Evolutionary conservation across 495 filamentous ascomycete genomes (phyloP).

Genomic region (Amphirosellinia nigrospora): DNA sequence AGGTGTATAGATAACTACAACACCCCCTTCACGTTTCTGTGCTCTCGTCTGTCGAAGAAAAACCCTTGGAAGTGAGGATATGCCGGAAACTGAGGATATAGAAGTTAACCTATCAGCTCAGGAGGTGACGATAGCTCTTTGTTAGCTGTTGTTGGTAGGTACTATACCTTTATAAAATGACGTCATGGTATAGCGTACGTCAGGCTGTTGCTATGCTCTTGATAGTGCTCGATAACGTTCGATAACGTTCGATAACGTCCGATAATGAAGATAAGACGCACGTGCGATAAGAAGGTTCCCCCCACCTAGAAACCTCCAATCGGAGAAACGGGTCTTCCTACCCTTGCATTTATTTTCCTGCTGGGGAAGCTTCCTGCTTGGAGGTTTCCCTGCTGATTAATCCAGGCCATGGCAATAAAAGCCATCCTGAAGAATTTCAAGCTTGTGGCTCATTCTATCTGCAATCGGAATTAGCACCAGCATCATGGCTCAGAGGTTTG

Average conservation of each 20-base stretch:
- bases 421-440: conserved; percentile 19
- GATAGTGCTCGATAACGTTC: not conserved
- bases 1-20: not conserved
- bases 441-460: not conserved
- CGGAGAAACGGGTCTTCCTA: not conserved
- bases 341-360: not conserved
- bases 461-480: not conserved
- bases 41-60: not conserved
- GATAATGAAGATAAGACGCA: conserved; percentile 5
- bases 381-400: conserved; percentile 25
- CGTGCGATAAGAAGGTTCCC: conserved; percentile 1
- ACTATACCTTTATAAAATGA: not conserved
- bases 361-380: conserved; percentile 5
- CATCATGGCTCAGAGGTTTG: conserved; percentile 30
- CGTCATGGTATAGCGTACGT: not conserved
- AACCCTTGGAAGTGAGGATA: not conserved
- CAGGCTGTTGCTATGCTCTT: too few relatives aligned
- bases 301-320: conserved; percentile 10
- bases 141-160: not conserved
- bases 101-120: not conserved
- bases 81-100: not conserved
- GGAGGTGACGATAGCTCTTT: conserved; percentile 1
- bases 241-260: not conserved
- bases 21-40: not conserved
- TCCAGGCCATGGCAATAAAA: conserved; percentile 14